These are phyloP conservation scores for Prunus kanzakura DNA, from an alignment of 306 rosid genomes.

Conservation along the genomic window DNA sequence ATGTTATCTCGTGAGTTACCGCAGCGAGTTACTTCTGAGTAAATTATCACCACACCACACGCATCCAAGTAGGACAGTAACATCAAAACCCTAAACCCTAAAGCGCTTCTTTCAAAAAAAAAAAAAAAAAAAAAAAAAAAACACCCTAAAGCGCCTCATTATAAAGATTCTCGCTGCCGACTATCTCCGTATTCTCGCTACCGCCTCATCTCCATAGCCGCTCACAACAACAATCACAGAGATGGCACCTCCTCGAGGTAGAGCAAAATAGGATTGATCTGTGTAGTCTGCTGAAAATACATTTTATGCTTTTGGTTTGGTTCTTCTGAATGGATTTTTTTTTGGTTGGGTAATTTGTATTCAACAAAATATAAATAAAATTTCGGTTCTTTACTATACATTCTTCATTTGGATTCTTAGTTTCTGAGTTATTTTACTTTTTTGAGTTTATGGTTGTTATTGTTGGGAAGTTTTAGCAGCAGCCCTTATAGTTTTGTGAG, in stretches of 20 bases:
- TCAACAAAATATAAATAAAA: neutral
- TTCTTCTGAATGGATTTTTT: neutral
- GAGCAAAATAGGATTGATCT: neutral
- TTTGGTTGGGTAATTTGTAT: neutral
- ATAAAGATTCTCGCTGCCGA: neutral
- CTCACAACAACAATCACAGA: neutral
- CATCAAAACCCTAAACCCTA: slow-evolving; percentile 9
- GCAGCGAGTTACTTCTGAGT: no score
- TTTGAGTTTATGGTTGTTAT: neutral
- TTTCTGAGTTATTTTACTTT: neutral
- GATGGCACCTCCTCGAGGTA: slow-evolving; percentile 40
- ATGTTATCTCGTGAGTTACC: no score
- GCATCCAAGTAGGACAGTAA: neutral
- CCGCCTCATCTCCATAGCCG: neutral
- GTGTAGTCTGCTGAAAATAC: neutral
- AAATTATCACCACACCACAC: no score
- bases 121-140: neutral
- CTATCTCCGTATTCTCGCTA: neutral
- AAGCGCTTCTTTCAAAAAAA: neutral
- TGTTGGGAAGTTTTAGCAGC: neutral
- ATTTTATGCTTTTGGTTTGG: neutral
- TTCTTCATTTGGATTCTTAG: neutral
- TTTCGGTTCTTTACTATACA: neutral
- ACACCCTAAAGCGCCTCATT: neutral
- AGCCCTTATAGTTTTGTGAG: neutral